Evolutionary conservation across 768 basidiomycete species (phyloP).

Genomic region (Amanita phalloides): DNA sequence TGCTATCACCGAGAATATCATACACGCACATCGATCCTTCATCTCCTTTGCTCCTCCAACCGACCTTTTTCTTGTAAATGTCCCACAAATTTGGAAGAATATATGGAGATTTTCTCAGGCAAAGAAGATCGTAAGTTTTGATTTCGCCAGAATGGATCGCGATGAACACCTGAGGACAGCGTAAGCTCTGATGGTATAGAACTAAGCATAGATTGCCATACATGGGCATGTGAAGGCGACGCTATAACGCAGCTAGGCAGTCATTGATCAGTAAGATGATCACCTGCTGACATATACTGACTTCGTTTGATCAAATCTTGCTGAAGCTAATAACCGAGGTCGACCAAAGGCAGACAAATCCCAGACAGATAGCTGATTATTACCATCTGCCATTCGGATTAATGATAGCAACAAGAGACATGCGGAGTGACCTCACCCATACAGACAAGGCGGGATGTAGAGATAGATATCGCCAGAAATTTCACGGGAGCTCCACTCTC

Average conservation of each 20-base stretch:
- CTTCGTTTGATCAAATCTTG: conserved; percentile 39
- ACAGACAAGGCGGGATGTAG: conserved; percentile 43
- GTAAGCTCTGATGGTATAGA: not conserved
- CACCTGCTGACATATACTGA: conserved; percentile 12
- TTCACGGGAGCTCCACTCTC: conserved; percentile 38
- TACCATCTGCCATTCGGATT: conserved; percentile 28
- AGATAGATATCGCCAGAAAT: conserved; percentile 51
- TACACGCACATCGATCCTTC: conserved; percentile 19
- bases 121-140: conserved; percentile 67
- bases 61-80: conserved; percentile 49
- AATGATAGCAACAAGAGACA: conserved; percentile 1
- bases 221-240: conserved; percentile 67
- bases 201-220: conserved; percentile 19
- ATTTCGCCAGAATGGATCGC: conserved; percentile 45
- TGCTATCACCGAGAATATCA: not conserved
- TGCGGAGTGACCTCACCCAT: conserved; percentile 35
- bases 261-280: not conserved
- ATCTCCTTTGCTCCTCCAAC: conserved; percentile 25
- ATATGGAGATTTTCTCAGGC: conserved; percentile 55
- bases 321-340: conserved; percentile 40
- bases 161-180: conserved; percentile 31
- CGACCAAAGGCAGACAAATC: conserved; percentile 40
- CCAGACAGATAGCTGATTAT: conserved; percentile 49
- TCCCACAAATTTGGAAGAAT: conserved; percentile 70
- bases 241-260: conserved; percentile 41